These are phyloP conservation scores for Tetragonia tetragonoides DNA, from an alignment of 148 eudicot genomes.

Conservation along the genomic window DNA sequence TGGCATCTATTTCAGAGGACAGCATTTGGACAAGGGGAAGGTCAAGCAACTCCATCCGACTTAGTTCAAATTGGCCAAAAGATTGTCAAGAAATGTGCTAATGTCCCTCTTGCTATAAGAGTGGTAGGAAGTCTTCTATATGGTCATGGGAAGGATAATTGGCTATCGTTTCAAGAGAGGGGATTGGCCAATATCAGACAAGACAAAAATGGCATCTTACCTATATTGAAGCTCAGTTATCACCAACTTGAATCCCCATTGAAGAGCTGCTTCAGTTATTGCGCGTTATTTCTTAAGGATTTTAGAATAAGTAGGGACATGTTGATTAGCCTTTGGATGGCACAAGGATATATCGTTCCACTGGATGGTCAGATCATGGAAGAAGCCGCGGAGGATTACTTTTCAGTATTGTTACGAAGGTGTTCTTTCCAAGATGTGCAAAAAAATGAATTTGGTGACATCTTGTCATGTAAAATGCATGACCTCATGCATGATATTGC, in stretches of 20 bases:
- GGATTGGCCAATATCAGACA: constrained; percentile 22
- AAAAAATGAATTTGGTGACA: background rate
- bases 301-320: background rate
- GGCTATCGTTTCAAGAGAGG: constrained; percentile 27
- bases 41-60: background rate
- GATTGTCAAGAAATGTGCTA: constrained; percentile 25
- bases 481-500: constrained; percentile 18
- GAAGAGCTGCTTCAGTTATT: constrained; percentile 17
- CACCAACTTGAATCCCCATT: background rate
- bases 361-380: background rate
- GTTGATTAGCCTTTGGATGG: constrained; percentile 20
- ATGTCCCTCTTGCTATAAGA: constrained; percentile 24
- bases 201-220: constrained; percentile 11
- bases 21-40: constrained; percentile 23
- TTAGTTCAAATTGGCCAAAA: constrained; percentile 26
- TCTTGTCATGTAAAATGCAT: constrained; percentile 20
- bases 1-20: constrained; percentile 29
- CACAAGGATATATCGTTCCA: constrained; percentile 12
- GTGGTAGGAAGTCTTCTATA: constrained; percentile 36
- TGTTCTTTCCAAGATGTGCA: constrained; percentile 17
- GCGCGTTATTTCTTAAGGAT: constrained; percentile 16
- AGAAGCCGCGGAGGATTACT: constrained; percentile 19
- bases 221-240: constrained; percentile 30
- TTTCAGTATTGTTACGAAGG: constrained; percentile 4
- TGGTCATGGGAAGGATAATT: constrained; percentile 24